Percentiles rank a stretch among this genome's conserved stretches.
Conservation (phyloP, 73 alveolate species). For the Paramecium octaurelia region DNA sequence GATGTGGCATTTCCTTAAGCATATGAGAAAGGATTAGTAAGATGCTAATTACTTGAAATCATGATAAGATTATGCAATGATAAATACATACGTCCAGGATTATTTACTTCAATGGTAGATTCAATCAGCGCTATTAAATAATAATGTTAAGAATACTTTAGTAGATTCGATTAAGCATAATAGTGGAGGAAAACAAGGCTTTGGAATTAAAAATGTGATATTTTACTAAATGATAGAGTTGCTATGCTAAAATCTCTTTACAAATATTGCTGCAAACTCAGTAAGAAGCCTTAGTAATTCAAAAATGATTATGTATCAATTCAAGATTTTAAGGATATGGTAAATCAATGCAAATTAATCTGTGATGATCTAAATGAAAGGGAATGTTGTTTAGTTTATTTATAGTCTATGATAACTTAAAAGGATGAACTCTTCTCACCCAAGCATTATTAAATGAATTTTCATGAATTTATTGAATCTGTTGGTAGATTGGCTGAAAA, state of each 20-base stretch:
- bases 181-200: conserved; percentile 19
- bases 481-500: conserved; percentile 14
- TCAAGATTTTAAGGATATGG: background rate
- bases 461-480: conserved; percentile 1
- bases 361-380: background rate
- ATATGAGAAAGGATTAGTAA: conserved; percentile 30
- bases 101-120: background rate
- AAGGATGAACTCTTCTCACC: conserved; percentile 18
- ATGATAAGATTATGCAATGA: conserved; percentile 36
- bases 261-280: background rate
- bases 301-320: conserved; percentile 9
- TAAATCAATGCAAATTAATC: background rate
- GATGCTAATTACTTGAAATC: conserved; percentile 41
- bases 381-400: background rate
- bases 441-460: conserved; percentile 37
- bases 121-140: background rate
- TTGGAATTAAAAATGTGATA: conserved; percentile 22
- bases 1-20: conserved; percentile 26
- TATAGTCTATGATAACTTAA: background rate
- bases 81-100: conserved; percentile 25
- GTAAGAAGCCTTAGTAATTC: background rate
- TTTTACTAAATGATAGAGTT: background rate
- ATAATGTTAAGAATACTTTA: background rate
- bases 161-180: conserved; percentile 2
- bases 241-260: background rate